A percentile compares a stretch with the other conserved stretches of the same genome.
phyloP scores from a whole-genome alignment of 2,329 filamentous ascomycete species.

The Catunica adiposa region DNA sequence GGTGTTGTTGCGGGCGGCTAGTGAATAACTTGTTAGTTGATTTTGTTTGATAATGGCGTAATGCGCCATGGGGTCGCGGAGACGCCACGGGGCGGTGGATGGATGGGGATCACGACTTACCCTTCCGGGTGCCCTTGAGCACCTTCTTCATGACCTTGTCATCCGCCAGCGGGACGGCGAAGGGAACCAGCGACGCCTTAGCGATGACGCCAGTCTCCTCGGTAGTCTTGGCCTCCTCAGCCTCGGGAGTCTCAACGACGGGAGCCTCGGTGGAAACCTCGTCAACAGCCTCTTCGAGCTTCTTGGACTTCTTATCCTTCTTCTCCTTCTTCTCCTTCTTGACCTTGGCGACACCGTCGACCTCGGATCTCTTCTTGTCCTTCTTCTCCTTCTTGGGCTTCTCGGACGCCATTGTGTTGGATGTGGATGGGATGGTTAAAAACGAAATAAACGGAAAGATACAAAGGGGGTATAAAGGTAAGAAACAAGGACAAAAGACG shows the following conservation, averaged over 20 bases:
- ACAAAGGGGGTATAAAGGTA: conserved; percentile 2
- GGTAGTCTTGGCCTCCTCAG: conserved; percentile 21
- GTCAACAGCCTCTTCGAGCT: conserved; percentile 59
- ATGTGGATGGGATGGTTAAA: neutral
- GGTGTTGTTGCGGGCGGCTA: conserved; percentile 87
- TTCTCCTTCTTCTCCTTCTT: conserved; percentile 44
- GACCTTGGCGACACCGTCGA: conserved; percentile 39
- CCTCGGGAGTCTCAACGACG: conserved; percentile 24
- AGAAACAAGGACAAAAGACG: neutral
- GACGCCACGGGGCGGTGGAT: neutral
- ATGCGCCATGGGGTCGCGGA: neutral
- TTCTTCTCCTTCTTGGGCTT: conserved; percentile 34
- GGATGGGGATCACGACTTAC: conserved; percentile 23
- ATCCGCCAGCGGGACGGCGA: conserved; percentile 65
- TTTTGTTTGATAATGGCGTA: neutral
- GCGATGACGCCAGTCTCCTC: conserved; percentile 24
- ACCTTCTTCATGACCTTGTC: conserved; percentile 56
- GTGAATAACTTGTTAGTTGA: conserved; percentile 16
- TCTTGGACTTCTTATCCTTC: conserved; percentile 42
- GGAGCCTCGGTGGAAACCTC: conserved; percentile 36
- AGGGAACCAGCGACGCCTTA: conserved; percentile 53
- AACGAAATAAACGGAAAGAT: conserved; percentile 4
- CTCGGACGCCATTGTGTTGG: conserved; percentile 28
- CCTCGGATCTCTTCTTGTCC: conserved; percentile 43
- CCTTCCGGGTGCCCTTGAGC: conserved; percentile 39